Percentiles rank a stretch among this genome's conserved stretches.
Conservation (phyloP, 2,329 filamentous ascomycete species). For the Aspergillus unguis region DNA sequence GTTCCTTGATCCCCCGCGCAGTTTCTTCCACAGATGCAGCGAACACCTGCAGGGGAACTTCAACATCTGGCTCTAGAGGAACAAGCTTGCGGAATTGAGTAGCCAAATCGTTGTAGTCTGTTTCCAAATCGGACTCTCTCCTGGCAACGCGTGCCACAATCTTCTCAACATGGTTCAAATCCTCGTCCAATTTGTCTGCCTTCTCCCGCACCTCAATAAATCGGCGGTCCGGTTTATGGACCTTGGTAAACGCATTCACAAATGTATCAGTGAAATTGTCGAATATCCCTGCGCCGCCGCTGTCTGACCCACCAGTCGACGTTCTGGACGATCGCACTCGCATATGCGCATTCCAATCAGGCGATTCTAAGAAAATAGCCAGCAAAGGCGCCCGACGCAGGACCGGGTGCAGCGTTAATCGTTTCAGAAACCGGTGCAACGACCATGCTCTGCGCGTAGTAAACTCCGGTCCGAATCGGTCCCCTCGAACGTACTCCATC, state of each 20-base stretch:
- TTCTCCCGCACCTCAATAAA: constrained; percentile 93
- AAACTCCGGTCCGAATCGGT: constrained; percentile 92
- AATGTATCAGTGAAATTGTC: constrained; percentile 95
- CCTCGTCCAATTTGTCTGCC: constrained; percentile 90
- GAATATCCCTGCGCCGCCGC: constrained; percentile 65
- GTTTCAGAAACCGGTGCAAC: constrained; percentile 82
- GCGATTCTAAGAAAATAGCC: constrained; percentile 84
- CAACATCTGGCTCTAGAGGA: constrained; percentile 80
- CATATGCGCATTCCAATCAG: constrained; percentile 97
- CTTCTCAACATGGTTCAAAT: constrained; percentile 89
- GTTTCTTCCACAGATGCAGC: constrained; percentile 82
- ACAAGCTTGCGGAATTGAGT: constrained; percentile 95
- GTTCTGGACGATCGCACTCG: constrained; percentile 67
- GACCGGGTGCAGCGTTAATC: constrained; percentile 82
- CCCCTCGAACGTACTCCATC: constrained; percentile 96
- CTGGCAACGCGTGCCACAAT: constrained; percentile 88
- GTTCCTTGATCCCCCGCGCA: constrained; percentile 68
- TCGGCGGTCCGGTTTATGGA: constrained; percentile 89
- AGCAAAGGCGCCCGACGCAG: constrained; percentile 79
- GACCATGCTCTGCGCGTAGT: constrained; percentile 84
- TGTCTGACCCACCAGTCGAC: constrained; percentile 47
- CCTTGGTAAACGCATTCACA: constrained; percentile 94
- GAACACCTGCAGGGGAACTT: constrained; percentile 78
- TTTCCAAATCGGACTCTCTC: constrained; percentile 80
- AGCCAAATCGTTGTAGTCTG: constrained; percentile 83